These are phyloP conservation scores for Plantago ovata DNA, from an alignment of 257 asterid genomes.

Conservation along the genomic window DNA sequence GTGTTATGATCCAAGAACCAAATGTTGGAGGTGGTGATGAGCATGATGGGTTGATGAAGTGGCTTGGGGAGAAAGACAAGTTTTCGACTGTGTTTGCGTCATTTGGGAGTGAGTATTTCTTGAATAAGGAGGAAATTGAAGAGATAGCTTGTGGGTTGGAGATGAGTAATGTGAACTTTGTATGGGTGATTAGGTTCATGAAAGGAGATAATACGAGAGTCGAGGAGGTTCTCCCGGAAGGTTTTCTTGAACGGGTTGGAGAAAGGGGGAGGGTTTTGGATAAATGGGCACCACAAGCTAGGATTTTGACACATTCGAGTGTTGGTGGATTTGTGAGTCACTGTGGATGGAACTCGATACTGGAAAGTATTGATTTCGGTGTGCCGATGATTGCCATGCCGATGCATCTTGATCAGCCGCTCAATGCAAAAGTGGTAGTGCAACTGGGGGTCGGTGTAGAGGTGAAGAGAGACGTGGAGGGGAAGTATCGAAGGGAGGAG, in stretches of 20 bases:
- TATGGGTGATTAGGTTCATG: constrained; percentile 57
- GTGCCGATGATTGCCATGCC: constrained; percentile 62
- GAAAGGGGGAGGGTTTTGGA: constrained; percentile 44
- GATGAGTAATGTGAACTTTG: constrained; percentile 44
- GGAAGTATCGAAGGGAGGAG: constrained; percentile 35
- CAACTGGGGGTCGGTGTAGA: constrained; percentile 49
- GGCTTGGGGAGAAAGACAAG: constrained; percentile 42
- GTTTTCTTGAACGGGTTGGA: constrained; percentile 37
- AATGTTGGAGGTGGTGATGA: constrained; percentile 6
- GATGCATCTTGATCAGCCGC: constrained; percentile 62
- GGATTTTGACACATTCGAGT: constrained; percentile 40
- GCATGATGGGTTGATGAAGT: constrained; percentile 25
- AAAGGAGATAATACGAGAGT: constrained; percentile 14
- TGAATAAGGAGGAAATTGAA: constrained; percentile 39
- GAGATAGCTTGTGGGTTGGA: constrained; percentile 62
- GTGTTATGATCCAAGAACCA: constrained; percentile 37
- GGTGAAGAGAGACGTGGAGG: constrained; percentile 37
- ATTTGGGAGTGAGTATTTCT: constrained; percentile 60
- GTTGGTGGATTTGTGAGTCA: constrained; percentile 59
- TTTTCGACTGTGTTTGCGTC: constrained; percentile 52
- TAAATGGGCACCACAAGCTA: constrained; percentile 55
- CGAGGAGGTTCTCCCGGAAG: constrained; percentile 34
- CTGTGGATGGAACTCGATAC: constrained; percentile 67
- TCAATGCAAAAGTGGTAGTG: constrained; percentile 56
- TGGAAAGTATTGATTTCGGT: constrained; percentile 40